Conservation (phyloP, 2,329 filamentous ascomycete genomes). For the Penicillium corylophilum region DNA sequence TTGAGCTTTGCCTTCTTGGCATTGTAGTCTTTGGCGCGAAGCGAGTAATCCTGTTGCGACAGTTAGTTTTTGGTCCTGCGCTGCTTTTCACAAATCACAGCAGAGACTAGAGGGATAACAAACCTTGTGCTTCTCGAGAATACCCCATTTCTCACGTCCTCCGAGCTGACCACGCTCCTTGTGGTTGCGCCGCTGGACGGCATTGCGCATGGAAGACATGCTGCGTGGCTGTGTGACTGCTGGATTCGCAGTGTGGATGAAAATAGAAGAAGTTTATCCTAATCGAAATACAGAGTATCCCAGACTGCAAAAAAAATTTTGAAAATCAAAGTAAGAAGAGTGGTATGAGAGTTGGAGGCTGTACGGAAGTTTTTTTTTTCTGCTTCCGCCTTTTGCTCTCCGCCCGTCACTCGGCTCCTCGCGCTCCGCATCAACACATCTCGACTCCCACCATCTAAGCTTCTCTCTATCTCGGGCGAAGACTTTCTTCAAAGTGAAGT, state of each 20-base stretch:
- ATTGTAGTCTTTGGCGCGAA: conserved; percentile 64
- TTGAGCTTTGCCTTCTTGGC: conserved; percentile 60
- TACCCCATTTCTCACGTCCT: conserved; percentile 80
- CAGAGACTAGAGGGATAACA: neutral
- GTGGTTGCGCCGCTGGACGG: conserved; percentile 78
- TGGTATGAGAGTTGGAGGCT: conserved; percentile 11
- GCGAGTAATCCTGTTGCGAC: conserved; percentile 57
- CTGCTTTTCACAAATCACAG: neutral
- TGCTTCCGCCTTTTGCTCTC: conserved; percentile 22
- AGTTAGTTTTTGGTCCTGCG: conserved; percentile 2
- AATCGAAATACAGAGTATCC: neutral
- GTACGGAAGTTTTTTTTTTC: conserved; percentile 26
- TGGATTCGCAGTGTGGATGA: neutral
- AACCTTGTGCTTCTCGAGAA: conserved; percentile 94
- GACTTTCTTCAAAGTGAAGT: neutral
- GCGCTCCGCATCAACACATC: conserved; percentile 26
- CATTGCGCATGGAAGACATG: conserved; percentile 61
- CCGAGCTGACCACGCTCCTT: conserved; percentile 84
- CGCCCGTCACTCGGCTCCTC: conserved; percentile 24
- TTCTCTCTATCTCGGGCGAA: neutral
- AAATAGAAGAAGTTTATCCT: neutral
- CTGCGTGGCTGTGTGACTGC: conserved; percentile 9
- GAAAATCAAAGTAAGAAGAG: neutral
- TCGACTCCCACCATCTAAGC: conserved; percentile 7
- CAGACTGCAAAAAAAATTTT: neutral